A percentile compares a stretch with the other conserved stretches of the same genome.
These are phyloP conservation scores for Peltaster fructicola DNA, from an alignment of 2,329 filamentous ascomycete species.

Conservation along the genomic window DNA sequence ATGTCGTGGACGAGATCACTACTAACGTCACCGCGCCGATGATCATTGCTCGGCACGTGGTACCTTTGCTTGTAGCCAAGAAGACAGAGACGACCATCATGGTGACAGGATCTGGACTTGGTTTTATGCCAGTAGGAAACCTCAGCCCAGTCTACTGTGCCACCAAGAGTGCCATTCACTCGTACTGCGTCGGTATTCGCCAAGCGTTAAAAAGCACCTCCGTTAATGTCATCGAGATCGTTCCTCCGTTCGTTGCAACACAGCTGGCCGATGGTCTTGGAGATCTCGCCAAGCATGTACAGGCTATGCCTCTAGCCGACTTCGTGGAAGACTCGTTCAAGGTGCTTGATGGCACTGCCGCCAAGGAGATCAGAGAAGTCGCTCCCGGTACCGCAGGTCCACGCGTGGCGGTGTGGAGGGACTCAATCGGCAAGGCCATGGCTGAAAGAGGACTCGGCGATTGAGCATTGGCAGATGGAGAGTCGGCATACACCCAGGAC, in stretches of 20 bases:
- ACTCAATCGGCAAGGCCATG: no score
- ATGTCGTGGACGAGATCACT: slow-evolving; percentile 5
- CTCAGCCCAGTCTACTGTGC: slow-evolving; percentile 7
- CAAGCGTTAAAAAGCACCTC: slow-evolving; percentile 7
- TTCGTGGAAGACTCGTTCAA: slow-evolving; percentile 5
- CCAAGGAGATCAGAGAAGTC: slow-evolving; percentile 7
- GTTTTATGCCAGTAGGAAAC: slow-evolving; percentile 6
- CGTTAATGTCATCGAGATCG: slow-evolving; percentile 9
- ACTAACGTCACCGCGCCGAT: slow-evolving; percentile 7
- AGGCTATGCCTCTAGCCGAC: slow-evolving; percentile 6
- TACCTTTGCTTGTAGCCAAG: slow-evolving; percentile 5
- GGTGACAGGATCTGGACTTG: slow-evolving; percentile 8
- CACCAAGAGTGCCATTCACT: slow-evolving; percentile 8
- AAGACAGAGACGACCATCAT: slow-evolving; percentile 5
- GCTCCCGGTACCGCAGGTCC: slow-evolving; percentile 5
- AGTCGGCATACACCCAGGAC: no score
- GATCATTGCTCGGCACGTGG: slow-evolving; percentile 7
- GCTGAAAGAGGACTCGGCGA: no score
- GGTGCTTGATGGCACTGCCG: slow-evolving; percentile 4
- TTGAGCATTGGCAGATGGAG: no score
- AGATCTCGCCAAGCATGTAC: slow-evolving; percentile 1
- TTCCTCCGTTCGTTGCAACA: slow-evolving; percentile 8
- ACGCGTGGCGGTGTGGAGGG: slow-evolving; percentile 5
- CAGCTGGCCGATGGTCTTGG: slow-evolving; percentile 3
- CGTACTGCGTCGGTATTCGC: slow-evolving; percentile 7